Evolutionary conservation across 805 yeast species (phyloP).

Genomic region (Myxozyma sirexii): DNA sequence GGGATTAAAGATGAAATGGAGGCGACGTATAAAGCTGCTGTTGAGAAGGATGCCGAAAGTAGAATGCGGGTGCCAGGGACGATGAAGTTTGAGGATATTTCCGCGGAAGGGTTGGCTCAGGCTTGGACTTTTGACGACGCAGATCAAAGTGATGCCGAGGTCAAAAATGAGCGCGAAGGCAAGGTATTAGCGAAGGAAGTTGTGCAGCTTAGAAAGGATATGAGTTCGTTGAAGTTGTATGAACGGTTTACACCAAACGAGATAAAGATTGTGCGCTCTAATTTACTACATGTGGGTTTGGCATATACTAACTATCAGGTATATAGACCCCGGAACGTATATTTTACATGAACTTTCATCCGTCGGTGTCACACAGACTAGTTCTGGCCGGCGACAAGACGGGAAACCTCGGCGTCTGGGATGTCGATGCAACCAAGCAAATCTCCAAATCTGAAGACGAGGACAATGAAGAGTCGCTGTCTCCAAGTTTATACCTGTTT

Average conservation of each 20-base stretch:
- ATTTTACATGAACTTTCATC: conserved; percentile 76
- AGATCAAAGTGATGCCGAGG: conserved; percentile 37
- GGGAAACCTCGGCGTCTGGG: conserved; percentile 91
- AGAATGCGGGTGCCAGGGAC: conserved; percentile 68
- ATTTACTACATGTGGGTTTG: not conserved
- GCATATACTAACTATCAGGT: not conserved
- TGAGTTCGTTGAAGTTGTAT: conserved; percentile 55
- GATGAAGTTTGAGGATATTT: conserved; percentile 61
- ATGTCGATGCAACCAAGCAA: conserved; percentile 53
- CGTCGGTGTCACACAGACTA: conserved; percentile 61
- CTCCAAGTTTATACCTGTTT: conserved; percentile 56
- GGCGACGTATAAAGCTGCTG: conserved; percentile 40
- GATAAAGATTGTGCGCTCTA: conserved; percentile 58
- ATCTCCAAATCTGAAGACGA: conserved; percentile 33
- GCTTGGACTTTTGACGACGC: conserved; percentile 29
- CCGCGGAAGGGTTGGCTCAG: conserved; percentile 12
- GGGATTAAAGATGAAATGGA: conserved; percentile 41
- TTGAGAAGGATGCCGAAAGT: conserved; percentile 42
- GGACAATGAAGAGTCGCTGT: conserved; percentile 41
- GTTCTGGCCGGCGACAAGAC: conserved; percentile 84
- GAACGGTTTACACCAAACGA: conserved; percentile 67
- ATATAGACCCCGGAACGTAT: conserved; percentile 59
- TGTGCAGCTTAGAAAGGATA: conserved; percentile 54
- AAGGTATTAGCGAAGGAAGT: conserved; percentile 42
- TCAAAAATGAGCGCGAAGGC: not conserved